Percentiles rank a stretch among this genome's conserved stretches.
phyloP scores from a whole-genome alignment of 2,329 filamentous ascomycete species.

The Akanthomyces uredinophilus region DNA sequence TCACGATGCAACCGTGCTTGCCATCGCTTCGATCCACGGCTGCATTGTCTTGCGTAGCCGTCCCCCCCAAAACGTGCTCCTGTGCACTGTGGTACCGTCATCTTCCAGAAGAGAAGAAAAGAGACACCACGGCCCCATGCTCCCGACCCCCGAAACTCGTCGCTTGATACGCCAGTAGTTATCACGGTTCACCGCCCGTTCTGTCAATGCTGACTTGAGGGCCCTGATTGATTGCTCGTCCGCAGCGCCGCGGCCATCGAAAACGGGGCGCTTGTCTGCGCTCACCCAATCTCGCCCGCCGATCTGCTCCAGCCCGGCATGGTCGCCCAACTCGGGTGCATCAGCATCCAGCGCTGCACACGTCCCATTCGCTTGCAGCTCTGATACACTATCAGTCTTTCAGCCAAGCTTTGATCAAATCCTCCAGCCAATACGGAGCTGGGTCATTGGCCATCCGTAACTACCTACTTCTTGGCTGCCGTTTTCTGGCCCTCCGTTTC shows the following conservation, averaged over 20 bases:
- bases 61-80: background rate
- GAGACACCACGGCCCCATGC: background rate
- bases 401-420: background rate
- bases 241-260: background rate
- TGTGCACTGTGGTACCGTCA: background rate
- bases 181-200: background rate
- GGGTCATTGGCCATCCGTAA: background rate
- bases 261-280: background rate
- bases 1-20: background rate
- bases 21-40: background rate
- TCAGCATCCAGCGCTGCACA: background rate
- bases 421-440: background rate
- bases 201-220: background rate
- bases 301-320: background rate
- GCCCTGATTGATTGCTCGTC: background rate
- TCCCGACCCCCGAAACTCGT: background rate
- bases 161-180: background rate
- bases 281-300: background rate
- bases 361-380: background rate
- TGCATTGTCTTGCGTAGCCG: background rate
- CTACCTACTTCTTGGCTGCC: background rate
- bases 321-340: background rate
- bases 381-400: background rate
- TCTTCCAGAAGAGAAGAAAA: background rate
- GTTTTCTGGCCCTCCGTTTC: background rate